Evolutionary conservation across 2,329 filamentous ascomycete genomes (phyloP).

Genomic region (Fusarium tanahbumbuense): DNA sequence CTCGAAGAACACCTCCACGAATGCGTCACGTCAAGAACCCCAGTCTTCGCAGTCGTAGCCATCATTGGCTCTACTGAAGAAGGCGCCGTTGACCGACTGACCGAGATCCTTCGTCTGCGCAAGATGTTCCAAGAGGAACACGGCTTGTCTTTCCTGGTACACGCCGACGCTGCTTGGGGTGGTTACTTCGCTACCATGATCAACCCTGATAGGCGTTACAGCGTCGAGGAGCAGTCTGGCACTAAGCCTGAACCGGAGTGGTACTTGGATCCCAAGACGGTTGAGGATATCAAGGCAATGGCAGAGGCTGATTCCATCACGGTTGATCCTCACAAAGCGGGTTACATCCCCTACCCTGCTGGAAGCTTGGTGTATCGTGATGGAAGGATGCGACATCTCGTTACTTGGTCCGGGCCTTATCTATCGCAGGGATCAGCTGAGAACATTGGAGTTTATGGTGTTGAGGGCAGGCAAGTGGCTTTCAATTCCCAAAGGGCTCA

Average conservation of each 20-base stretch:
- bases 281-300: conserved; percentile 55
- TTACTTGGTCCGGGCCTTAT: conserved; percentile 58
- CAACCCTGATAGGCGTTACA: conserved; percentile 45
- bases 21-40: conserved; percentile 45
- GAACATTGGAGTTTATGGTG: conserved; percentile 57
- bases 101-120: conserved; percentile 53
- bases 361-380: conserved; percentile 59
- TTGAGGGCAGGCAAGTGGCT: conserved; percentile 55
- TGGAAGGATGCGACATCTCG: conserved; percentile 55
- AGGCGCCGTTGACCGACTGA: conserved; percentile 58
- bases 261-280: conserved; percentile 51
- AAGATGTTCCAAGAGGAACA: conserved; percentile 53
- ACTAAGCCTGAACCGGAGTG: conserved; percentile 49
- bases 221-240: background rate
- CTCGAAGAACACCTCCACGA: conserved; percentile 50
- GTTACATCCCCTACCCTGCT: conserved; percentile 60
- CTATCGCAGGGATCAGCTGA: conserved; percentile 54
- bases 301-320: conserved; percentile 58
- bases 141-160: conserved; percentile 59
- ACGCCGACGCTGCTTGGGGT: conserved; percentile 62
- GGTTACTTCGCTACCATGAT: conserved; percentile 62
- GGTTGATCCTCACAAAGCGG: conserved; percentile 61
- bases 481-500: rapidly evolving
- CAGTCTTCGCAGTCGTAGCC: conserved; percentile 58
- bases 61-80: conserved; percentile 62